Base-by-base conservation (phyloP, 2,329 filamentous ascomycete genomes). In the Pochonia chlamydosporia region DNA sequence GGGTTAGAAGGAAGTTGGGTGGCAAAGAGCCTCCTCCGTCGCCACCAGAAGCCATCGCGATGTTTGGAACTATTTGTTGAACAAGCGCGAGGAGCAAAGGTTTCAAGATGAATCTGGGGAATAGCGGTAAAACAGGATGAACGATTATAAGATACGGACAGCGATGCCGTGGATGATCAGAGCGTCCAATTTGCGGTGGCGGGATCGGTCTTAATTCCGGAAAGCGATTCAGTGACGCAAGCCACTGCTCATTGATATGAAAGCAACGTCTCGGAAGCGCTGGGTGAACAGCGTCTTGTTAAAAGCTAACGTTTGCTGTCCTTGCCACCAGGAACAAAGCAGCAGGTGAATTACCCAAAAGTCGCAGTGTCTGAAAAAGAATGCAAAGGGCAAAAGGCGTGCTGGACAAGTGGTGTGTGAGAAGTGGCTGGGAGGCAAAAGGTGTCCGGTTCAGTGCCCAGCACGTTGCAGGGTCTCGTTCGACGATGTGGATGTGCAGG, bases 1-100 rank as follows among this genome's bases (percentile, higher is more conserved):
- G 82, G 50, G 85, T 88, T 56, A 90, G 77, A 60, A 84, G 81
- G 63, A 88, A 84, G 61, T 79, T 77, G 52, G 69, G 67, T 51
- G 72, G 67, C 53, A 74, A 57, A 53, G 61, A 55, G 51, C 63
- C 63, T 49, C 62, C 70, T 49, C 64, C 61, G 50, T 71, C 64
- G 46, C 67, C 68, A 47, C 74, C 71, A 56, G 74, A 76, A 52
- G 77, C 68, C 78, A 81, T 81, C 14, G 40, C 35, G 40, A 36
- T 16, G 4, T 40, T 24, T 24, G 14, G 5, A 10, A 16, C 16
- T 40, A 16, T 10, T 5, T 18, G 18, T 20, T 21, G 23, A 4
- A 4, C 16, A 20, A 16, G 9, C 9, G 40, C 7, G 20, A 13
- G 24, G 16, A 20, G 36, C 8, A 4, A 5, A 5, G 16, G 21